phyloP scores from a whole-genome alignment of 2,329 filamentous ascomycete species.

The Ophiostoma ips region DNA sequence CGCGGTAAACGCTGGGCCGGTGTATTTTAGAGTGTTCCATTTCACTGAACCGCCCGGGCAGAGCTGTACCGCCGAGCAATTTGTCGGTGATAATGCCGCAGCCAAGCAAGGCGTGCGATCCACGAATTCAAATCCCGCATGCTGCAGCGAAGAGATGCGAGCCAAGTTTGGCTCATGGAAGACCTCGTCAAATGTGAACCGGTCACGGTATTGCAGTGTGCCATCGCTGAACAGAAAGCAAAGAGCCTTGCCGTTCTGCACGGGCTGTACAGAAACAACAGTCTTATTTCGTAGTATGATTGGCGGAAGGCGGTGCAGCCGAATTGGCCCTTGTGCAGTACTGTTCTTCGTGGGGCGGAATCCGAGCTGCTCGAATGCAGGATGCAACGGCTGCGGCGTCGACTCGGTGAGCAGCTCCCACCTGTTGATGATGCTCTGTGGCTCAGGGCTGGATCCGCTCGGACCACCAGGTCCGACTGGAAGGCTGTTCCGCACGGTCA shows the following conservation, averaged over 20 bases:
- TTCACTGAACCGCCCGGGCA: slow-evolving; percentile 43
- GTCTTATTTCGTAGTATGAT: slow-evolving; percentile 51
- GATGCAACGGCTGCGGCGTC: slow-evolving; percentile 51
- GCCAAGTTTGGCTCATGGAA: slow-evolving; percentile 49
- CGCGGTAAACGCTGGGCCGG: slow-evolving; percentile 32
- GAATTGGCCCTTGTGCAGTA: slow-evolving; percentile 18
- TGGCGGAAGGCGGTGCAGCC: slow-evolving; percentile 52
- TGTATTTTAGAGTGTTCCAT: slow-evolving; percentile 43
- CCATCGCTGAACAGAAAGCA: slow-evolving; percentile 69
- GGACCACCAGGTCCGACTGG: slow-evolving; percentile 17
- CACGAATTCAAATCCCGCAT: slow-evolving; percentile 63
- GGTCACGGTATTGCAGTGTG: slow-evolving; percentile 65
- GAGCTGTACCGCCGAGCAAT: slow-evolving; percentile 43
- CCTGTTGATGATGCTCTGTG: slow-evolving; percentile 62
- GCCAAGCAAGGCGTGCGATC: slow-evolving; percentile 36
- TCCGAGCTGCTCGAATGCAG: slow-evolving; percentile 64
- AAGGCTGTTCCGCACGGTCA: slow-evolving; percentile 57
- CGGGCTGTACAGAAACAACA: slow-evolving; percentile 51
- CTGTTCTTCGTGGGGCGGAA: slow-evolving; percentile 18
- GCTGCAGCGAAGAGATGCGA: slow-evolving; percentile 54
- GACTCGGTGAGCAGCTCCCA: slow-evolving; percentile 63
- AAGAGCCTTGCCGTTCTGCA: slow-evolving; percentile 58
- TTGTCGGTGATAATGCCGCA: slow-evolving; percentile 46
- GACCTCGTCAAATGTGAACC: slow-evolving; percentile 56
- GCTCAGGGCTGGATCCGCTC: slow-evolving; percentile 35